Conservation (phyloP, 495 filamentous ascomycete species). For the Penicillium ochrochloron region DNA sequence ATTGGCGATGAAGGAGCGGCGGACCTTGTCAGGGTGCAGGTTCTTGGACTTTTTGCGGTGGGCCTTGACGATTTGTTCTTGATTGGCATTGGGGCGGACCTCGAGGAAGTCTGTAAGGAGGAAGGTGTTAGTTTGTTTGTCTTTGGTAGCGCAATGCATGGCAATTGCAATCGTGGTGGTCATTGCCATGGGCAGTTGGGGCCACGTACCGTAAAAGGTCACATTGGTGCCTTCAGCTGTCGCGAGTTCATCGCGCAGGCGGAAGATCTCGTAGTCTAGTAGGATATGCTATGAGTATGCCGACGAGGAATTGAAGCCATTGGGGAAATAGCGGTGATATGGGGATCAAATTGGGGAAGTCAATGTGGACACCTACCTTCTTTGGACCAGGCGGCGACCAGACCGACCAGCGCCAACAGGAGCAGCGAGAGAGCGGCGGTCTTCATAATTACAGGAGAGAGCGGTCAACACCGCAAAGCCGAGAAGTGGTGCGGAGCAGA, state of each 20-base stretch:
- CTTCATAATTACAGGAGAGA: constrained; percentile 43
- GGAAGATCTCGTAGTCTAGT: constrained; percentile 98
- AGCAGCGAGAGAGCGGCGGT: constrained; percentile 36
- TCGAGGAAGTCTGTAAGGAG: constrained; percentile 72
- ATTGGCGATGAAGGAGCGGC: constrained; percentile 77
- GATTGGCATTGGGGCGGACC: constrained; percentile 69
- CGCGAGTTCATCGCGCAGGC: constrained; percentile 82
- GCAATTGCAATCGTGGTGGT: background rate
- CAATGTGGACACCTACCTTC: constrained; percentile 63
- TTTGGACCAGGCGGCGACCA: constrained; percentile 79
- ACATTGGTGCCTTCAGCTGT: constrained; percentile 75
- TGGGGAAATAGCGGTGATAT: background rate
- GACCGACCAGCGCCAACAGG: constrained; percentile 51
- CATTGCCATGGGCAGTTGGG: background rate
- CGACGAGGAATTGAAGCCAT: background rate
- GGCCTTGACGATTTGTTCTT: constrained; percentile 91
- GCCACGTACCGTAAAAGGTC: constrained; percentile 78
- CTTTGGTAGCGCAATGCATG: background rate
- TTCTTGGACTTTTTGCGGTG: constrained; percentile 83
- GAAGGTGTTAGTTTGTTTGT: background rate
- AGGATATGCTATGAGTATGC: background rate
- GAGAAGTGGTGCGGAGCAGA: constrained; percentile 10
- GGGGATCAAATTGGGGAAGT: background rate
- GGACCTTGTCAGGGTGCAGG: constrained; percentile 95
- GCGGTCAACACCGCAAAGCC: constrained; percentile 37